Evolutionary conservation across 139 green algal genomes (phyloP).

Genomic region (Chlorella sp.): DNA sequence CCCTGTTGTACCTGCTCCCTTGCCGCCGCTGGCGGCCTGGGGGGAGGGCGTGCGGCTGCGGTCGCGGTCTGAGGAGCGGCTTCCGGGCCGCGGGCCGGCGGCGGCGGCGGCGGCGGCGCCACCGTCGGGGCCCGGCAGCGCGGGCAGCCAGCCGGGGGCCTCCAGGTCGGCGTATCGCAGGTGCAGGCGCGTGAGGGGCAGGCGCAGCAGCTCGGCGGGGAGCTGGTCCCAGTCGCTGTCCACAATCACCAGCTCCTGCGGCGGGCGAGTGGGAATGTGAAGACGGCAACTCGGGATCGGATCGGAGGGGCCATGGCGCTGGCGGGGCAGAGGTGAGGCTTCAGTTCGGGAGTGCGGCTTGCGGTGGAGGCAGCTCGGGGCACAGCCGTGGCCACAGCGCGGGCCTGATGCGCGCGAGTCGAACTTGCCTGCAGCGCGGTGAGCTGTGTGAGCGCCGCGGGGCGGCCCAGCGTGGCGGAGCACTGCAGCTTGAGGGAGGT

Average conservation of each 20-base stretch:
- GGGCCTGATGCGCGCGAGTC: neutral
- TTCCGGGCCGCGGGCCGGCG: neutral
- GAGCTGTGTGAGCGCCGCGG: neutral
- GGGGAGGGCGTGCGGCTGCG: neutral
- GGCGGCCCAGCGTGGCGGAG: neutral
- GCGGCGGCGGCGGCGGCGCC: neutral
- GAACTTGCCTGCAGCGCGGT: neutral
- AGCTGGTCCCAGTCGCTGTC: conserved; percentile 18
- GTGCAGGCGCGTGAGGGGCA: conserved; percentile 23
- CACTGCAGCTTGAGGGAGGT: conserved; percentile 23
- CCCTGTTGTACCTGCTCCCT: too few species aligned
- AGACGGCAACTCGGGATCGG: too few species aligned
- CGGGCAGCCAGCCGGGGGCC: too few species aligned
- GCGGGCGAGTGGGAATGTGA: neutral
- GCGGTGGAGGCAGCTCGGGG: too few species aligned
- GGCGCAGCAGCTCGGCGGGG: neutral
- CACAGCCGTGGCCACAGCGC: neutral
- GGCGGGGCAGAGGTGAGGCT: neutral
- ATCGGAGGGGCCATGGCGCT: neutral
- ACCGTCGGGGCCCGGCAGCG: too few species aligned
- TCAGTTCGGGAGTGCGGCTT: neutral
- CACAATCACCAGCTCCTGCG: conserved; percentile 11
- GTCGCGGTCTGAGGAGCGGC: neutral
- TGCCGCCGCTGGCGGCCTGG: neutral
- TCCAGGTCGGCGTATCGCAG: conserved; percentile 21